Base-by-base conservation (phyloP, 257 asterid genomes). In the Solanum etuberosum region DNA sequence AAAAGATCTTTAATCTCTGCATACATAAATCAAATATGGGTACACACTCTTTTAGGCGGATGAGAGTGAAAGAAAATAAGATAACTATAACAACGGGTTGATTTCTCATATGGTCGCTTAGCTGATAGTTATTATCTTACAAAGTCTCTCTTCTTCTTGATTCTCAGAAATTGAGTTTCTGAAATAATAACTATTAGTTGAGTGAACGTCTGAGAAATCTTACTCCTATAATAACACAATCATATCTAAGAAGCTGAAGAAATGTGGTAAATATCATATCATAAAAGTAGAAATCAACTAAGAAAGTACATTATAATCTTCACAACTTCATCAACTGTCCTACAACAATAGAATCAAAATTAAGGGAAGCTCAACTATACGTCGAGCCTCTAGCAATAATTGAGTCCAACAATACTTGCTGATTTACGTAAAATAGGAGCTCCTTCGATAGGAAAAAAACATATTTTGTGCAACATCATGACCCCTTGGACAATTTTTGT, bases 401-500 rank as follows among this genome's bases (percentile, higher is more conserved):
- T 11, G 25, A 48, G 83, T 34, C 34, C 87, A 72, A 46, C 20
- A 16, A 37, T 20, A 65, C 27, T 37, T 85, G 51, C 83, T 71
- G 21, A 85, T 85, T 85, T 85, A 70, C 54, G 23, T 61, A 31
- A 20, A 31, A 34, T 20, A 84, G 0, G 42, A 35, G 38, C 81
- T 74, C 87, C 5, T 65, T 21, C 67, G 3, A 74, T 74, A 27
- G 83, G 3, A 14, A 23, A 25, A 68, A 85, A 12, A 68, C 54
- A 67, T 9, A 67, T 25, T 51, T 27, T 42, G 54, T 35, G 68
- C 27, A 77, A 38, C 83, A 83, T 88, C 90, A 95, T 13, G 94
- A 85, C 72, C 89, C 93, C 83, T 91, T 90, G 4, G 91, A 89
- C 83, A 92, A 59, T 86, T 94, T 95, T 83, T 94, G 94, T 77